These are phyloP conservation scores for Yueomyces sp. DNA, from an alignment of 805 yeast genomes.

Conservation along the genomic window DNA sequence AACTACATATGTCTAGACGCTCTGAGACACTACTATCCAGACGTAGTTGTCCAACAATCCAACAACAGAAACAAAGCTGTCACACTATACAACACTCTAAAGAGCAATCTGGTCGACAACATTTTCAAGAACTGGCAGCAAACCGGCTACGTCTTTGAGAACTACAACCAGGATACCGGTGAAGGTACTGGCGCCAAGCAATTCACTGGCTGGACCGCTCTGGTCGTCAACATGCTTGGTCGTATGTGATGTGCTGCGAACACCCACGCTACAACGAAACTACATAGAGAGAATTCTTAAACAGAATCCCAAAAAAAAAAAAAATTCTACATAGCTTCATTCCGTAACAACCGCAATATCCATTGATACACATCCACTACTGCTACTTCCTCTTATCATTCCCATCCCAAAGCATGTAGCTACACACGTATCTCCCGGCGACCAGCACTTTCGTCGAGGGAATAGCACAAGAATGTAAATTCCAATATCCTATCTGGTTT, in stretches of 20 bases:
- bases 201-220: conserved; percentile 89
- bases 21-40: conserved; percentile 39
- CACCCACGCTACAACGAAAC: no score
- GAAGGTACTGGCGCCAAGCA: conserved; percentile 70
- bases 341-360: no score
- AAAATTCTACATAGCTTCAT: no score
- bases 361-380: no score
- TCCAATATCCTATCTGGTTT: no score
- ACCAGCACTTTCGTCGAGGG: no score
- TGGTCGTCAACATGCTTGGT: conserved; percentile 64
- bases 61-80: conserved; percentile 24
- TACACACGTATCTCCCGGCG: no score
- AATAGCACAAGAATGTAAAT: no score
- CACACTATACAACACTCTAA: conserved; percentile 41
- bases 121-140: conserved; percentile 53
- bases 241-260: conserved; percentile 1
- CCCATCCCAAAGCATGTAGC: no score
- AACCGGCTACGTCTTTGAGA: conserved; percentile 85
- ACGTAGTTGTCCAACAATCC: conserved; percentile 10
- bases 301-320: no score
- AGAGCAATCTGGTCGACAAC: conserved; percentile 56
- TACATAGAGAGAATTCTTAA: no score
- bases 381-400: no score
- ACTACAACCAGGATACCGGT: conserved; percentile 71
- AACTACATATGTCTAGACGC: conserved; percentile 73